Percentiles rank a stretch among this genome's conserved stretches.
Conservation (phyloP, 805 yeast genomes). For the Kluyveromyces nonfermentans region DNA sequence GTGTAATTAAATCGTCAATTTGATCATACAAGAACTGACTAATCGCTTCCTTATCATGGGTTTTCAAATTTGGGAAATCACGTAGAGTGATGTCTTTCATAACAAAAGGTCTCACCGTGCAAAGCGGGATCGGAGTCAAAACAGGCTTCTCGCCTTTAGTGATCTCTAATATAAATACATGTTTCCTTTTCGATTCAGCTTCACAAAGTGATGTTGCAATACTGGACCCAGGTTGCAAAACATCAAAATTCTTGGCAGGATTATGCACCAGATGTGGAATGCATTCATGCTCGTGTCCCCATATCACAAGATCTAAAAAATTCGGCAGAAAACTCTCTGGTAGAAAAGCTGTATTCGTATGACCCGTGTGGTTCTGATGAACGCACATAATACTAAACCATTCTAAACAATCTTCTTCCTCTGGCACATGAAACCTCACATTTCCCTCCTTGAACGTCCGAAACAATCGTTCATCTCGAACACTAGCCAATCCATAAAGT, state of each 20-base stretch:
- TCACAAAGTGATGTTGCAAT: slow-evolving; percentile 85
- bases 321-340: slow-evolving; percentile 81
- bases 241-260: slow-evolving; percentile 51
- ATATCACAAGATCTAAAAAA: slow-evolving; percentile 72
- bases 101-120: slow-evolving; percentile 73
- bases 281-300: slow-evolving; percentile 99
- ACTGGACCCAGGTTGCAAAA: slow-evolving; percentile 88
- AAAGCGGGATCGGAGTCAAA: slow-evolving; percentile 33
- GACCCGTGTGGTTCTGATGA: slow-evolving; percentile 85
- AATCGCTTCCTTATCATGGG: slow-evolving; percentile 56
- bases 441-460: slow-evolving; percentile 73
- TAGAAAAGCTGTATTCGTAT: slow-evolving; percentile 68
- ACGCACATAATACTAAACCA: slow-evolving; percentile 85
- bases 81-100: slow-evolving; percentile 55
- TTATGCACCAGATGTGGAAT: slow-evolving; percentile 57
- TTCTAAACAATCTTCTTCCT: slow-evolving; percentile 39
- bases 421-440: slow-evolving; percentile 71
- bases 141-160: slow-evolving; percentile 51
- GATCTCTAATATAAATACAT: slow-evolving; percentile 62
- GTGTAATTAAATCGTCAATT: slow-evolving; percentile 57
- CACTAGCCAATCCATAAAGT: slow-evolving; percentile 78
- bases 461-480: slow-evolving; percentile 80
- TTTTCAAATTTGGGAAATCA: slow-evolving; percentile 43
- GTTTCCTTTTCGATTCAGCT: slow-evolving; percentile 71
- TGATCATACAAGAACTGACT: slow-evolving; percentile 47